Evolutionary conservation across 2,329 filamentous ascomycete species (phyloP), one percentile per base, ranked within the genome.

Genomic region (Thielaviopsis musarum): DNA sequence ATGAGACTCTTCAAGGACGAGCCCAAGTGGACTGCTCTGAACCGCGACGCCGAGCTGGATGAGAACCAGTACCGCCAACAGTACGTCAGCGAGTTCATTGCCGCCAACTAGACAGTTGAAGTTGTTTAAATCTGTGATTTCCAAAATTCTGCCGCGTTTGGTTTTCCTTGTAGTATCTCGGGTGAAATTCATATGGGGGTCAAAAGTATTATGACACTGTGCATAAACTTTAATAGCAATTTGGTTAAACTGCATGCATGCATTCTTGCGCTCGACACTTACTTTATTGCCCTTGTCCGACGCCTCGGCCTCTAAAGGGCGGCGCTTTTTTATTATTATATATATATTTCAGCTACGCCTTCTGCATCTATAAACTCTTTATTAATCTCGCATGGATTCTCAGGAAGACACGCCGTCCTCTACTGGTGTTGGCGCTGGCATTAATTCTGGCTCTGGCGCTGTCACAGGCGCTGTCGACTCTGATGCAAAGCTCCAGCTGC

Each of bases 1-100:
- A 91, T 97, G 88, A 81, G 93, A 60, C 77, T 98, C 57, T 98
- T 97, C 80, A 91, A 97, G 75, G 93, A 97, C 64, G 91, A 97
- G 73, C 93, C 93, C 38, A 96, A 97, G 74, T 98, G 93, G 93
- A 97, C 90, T 41, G 87, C 93, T 15, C 72, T 98, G 65, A 95
- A 95, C 74, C 82, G 93, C 60, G 82, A 80, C 6, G 72, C 75
- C 4, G 86, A 91, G 55, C 80, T 95, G 52, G 89, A 97, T 69
- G 70, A 70, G 62, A 98, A 97, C 72, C 73, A 78, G 57, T 87
- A 84, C 70, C 82, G 93, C 61, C 81, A 88, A 77, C 80, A 82
- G 55, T 98, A 98, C 67, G 74, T 95, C 10, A 55, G 41, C 5
- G 57, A 59, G 54, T 58, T 60, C 54, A 45, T 59, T 52, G 56